phyloP scores from a whole-genome alignment of 257 asterid genomes.

The Nicotiana noctiflora region DNA sequence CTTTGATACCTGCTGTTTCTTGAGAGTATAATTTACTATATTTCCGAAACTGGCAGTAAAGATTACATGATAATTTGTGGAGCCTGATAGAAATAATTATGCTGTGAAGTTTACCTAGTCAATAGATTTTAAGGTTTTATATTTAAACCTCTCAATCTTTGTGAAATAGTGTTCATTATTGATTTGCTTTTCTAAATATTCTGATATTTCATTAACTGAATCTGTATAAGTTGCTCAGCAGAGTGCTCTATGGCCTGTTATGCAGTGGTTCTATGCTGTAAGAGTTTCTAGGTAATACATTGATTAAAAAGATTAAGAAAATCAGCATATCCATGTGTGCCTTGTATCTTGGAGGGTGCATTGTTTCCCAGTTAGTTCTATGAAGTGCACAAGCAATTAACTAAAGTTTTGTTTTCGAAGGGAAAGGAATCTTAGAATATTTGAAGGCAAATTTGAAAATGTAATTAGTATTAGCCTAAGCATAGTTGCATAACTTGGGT shows the following conservation, averaged over 20 bases:
- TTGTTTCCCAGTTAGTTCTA: neutral
- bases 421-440: neutral
- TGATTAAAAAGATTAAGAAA: no score
- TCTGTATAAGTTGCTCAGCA: neutral
- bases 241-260: neutral
- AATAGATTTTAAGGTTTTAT: neutral
- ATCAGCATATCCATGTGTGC: neutral
- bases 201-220: neutral
- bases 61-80: neutral
- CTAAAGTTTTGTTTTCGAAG: neutral
- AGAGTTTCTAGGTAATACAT: neutral
- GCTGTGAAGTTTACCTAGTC: neutral
- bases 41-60: neutral
- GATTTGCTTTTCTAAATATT: neutral
- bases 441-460: neutral
- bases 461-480: neutral
- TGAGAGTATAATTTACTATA: slow-evolving; percentile 3
- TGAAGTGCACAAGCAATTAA: neutral
- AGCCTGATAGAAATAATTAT: neutral
- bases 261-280: neutral
- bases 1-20: neutral
- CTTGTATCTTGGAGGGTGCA: neutral
- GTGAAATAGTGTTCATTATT: neutral
- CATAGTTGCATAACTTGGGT: neutral
- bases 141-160: neutral